Evolutionary conservation across 306 rosid genomes (phyloP), one percentile per base, ranked within the genome.

Genomic region (Pterocarpus santalinus): DNA sequence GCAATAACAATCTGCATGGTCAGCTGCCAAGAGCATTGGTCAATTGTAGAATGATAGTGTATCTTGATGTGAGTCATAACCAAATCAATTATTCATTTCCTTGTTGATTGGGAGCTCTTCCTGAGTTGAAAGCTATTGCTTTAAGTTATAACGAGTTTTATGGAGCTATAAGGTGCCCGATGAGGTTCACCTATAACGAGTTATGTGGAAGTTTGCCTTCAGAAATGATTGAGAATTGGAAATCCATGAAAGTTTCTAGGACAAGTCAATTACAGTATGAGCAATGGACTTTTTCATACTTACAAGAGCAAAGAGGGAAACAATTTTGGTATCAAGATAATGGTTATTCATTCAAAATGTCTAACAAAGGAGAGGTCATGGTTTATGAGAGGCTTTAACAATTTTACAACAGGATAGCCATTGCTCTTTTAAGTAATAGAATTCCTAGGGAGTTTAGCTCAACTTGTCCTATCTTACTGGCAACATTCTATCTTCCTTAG

Each of bases 51-150:
- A 44, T 52, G 76, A 5, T 81, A n/a, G 72, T 75, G 65, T 81
- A 7, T 52, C 7, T 81, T 35, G 76, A 75, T 75, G 46, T 81
- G 8, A 68, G 81, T 7, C 11, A 46, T 17, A 75, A 81, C 46
- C 51, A 14, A 0, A 75, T 81, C 55, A 75, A 81, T 35, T 81
- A 80, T 60, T 56, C 65, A 47, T 90, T 90, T 67, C 91, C 91
- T 4, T 86, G 66, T 4, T 88, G 88, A 86, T 5, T 83, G n/a
- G 89, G 89, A 34, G 14, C 32, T 39, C 84, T 81, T 36, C 78
- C 76, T 6, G 76, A 81, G 61, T 57, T 81, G 76, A 81, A 75
- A 33, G 77, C 70, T 36, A 55, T 74, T 61, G 32, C 12, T 35
- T 44, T 74, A 12, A 10, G n/a, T 33, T 0, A 30, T 28, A 81